These are phyloP conservation scores for Allium sativum DNA, from an alignment of 106 monocot species.

Conservation along the genomic window DNA sequence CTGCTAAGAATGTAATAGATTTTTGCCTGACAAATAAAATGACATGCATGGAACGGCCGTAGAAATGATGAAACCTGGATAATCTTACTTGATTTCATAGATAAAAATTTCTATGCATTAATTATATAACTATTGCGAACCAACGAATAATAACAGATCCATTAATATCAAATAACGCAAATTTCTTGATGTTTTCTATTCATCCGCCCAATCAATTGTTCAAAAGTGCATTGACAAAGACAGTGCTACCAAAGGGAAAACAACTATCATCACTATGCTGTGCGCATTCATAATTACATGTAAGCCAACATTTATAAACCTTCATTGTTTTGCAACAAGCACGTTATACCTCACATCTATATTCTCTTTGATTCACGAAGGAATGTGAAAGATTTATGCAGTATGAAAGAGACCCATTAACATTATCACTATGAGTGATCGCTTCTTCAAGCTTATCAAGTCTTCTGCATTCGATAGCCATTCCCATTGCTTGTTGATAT, in stretches of 20 bases:
- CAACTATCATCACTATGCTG: neutral
- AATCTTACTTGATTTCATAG: too few relatives aligned
- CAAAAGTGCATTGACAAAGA: too few relatives aligned
- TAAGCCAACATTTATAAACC: neutral
- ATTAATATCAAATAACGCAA: neutral
- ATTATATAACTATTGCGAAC: too few relatives aligned
- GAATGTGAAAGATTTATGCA: slow-evolving; percentile 95
- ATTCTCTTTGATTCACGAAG: slow-evolving; percentile 85
- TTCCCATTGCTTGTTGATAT: slow-evolving; percentile 99
- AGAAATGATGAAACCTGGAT: too few relatives aligned
- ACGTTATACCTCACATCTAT: slow-evolving; percentile 71
- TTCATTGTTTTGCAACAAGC: neutral
- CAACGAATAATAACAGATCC: neutral
- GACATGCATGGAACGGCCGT: too few relatives aligned
- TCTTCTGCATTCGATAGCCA: slow-evolving; percentile 91
- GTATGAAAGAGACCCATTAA: slow-evolving; percentile 76
- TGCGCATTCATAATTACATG: neutral
- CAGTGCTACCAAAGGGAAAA: neutral
- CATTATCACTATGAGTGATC: slow-evolving; percentile 67
- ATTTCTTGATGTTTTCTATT: neutral
- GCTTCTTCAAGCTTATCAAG: slow-evolving; percentile 94
- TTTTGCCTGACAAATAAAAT: too few relatives aligned
- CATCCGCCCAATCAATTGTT: neutral
- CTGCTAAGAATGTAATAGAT: too few relatives aligned
- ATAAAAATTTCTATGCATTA: too few relatives aligned